Conservation (phyloP, 371 early-diverging fungal species). For the Mortierella sp. region DNA sequence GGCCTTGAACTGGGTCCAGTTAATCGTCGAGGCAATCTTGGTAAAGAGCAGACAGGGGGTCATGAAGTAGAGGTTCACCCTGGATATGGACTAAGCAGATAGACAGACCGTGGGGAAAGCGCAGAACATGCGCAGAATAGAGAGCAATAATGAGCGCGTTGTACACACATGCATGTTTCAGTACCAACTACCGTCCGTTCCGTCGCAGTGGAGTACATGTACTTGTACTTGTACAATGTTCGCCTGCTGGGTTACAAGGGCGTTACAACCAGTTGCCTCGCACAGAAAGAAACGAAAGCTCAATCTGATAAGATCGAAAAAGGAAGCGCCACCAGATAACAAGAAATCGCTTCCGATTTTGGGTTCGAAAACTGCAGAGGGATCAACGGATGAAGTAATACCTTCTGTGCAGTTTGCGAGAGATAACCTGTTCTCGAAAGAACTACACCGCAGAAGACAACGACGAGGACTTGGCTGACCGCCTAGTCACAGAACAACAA, state of each 20-base stretch:
- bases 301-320: neutral
- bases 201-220: too few relatives aligned
- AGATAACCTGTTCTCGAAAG: conserved; percentile 64
- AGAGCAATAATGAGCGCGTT: neutral
- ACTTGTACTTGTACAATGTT: too few relatives aligned
- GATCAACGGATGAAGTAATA: conserved; percentile 28
- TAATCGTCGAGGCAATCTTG: conserved; percentile 74
- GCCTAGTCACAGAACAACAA: conserved; percentile 53
- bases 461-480: conserved; percentile 69
- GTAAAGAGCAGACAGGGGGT: conserved; percentile 83
- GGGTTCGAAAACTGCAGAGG: neutral
- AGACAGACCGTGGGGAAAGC: neutral
- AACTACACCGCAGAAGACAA: conserved; percentile 63
- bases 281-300: neutral
- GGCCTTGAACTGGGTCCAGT: conserved; percentile 66
- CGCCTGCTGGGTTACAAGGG: neutral
- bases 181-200: too few relatives aligned
- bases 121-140: neutral
- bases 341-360: too few relatives aligned
- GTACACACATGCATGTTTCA: neutral
- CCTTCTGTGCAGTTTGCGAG: conserved; percentile 66
- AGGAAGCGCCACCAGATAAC: too few relatives aligned
- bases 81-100: conserved; percentile 66
- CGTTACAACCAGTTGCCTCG: neutral
- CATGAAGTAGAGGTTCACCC: conserved; percentile 77